Percentiles rank a stretch among this genome's conserved stretches.
Conservation (phyloP, 1,284 basidiomycete species). For the Trichosporon sp. region DNA sequence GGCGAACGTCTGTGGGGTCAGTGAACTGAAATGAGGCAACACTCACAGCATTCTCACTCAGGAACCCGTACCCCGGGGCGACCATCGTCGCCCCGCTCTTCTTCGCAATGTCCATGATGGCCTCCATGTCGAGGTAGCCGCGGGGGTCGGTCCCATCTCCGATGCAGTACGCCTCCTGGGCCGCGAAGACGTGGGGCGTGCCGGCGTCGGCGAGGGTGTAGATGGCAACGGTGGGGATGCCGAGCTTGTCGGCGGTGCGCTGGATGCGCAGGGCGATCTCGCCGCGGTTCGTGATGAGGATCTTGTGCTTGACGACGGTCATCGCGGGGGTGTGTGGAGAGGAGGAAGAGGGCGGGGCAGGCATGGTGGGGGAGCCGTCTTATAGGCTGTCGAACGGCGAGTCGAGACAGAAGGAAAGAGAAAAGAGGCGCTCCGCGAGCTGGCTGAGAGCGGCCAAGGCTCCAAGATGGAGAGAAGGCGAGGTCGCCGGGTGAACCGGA, state of each 20-base stretch:
- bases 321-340: neutral
- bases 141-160: constrained; percentile 45
- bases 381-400: neutral
- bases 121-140: constrained; percentile 52
- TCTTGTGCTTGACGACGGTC: constrained; percentile 54
- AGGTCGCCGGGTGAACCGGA: neutral
- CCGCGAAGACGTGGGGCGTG: constrained; percentile 64
- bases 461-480: neutral
- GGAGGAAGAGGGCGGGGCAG: neutral
- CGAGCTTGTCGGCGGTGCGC: constrained; percentile 78
- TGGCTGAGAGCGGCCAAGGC: neutral
- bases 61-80: constrained; percentile 64
- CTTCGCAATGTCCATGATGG: constrained; percentile 54
- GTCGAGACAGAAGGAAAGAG: neutral
- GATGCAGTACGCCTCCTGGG: constrained; percentile 49
- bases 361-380: neutral
- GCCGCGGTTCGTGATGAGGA: constrained; percentile 82
- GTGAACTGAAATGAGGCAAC: neutral
- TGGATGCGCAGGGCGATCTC: constrained; percentile 94
- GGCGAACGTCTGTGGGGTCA: constrained; percentile 52
- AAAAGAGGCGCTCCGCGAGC: neutral
- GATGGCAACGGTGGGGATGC: constrained; percentile 83
- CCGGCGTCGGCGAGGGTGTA: constrained; percentile 78
- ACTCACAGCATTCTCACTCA: constrained; percentile 59
- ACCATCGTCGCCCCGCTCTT: constrained; percentile 55